Evolutionary conservation across 768 basidiomycete genomes (phyloP).

Genomic region (Tulasnella sp.): DNA sequence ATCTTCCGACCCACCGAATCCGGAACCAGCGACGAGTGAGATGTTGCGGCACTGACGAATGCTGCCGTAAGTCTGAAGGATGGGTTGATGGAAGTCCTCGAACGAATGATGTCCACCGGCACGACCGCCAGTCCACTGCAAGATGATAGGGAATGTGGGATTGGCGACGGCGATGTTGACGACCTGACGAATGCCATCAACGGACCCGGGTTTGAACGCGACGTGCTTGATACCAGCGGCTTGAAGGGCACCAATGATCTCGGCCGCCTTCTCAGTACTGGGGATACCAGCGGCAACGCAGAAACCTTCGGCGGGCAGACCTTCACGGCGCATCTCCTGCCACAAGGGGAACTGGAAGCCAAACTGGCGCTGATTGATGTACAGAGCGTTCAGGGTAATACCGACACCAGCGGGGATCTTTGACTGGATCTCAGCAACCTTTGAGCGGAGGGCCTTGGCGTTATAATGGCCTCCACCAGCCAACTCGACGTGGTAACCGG

Average conservation of each 20-base stretch:
- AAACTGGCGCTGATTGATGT: constrained; percentile 97
- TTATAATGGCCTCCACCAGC: constrained; percentile 99
- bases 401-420: constrained; percentile 82
- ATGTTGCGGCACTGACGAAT: constrained; percentile 89
- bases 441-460: constrained; percentile 72
- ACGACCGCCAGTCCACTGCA: constrained; percentile 99
- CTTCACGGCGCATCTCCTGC: constrained; percentile 95
- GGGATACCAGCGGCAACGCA: constrained; percentile 98
- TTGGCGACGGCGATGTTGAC: constrained; percentile 90
- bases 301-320: constrained; percentile 95
- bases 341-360: constrained; percentile 94
- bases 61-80: constrained; percentile 77
- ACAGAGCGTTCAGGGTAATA: constrained; percentile 86
- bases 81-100: constrained; percentile 97
- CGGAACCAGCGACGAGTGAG: constrained; percentile 83
- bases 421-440: constrained; percentile 85
- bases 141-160: constrained; percentile 91
- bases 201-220: constrained; percentile 95
- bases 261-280: constrained; percentile 89
- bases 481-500: constrained; percentile 93
- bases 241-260: constrained; percentile 81
- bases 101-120: constrained; percentile 98
- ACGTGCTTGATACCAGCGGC: constrained; percentile 88
- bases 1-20: constrained; percentile 91
- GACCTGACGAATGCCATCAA: constrained; percentile 96